Conservation (phyloP, 148 eudicot genomes). For the Agrostemma githago region DNA sequence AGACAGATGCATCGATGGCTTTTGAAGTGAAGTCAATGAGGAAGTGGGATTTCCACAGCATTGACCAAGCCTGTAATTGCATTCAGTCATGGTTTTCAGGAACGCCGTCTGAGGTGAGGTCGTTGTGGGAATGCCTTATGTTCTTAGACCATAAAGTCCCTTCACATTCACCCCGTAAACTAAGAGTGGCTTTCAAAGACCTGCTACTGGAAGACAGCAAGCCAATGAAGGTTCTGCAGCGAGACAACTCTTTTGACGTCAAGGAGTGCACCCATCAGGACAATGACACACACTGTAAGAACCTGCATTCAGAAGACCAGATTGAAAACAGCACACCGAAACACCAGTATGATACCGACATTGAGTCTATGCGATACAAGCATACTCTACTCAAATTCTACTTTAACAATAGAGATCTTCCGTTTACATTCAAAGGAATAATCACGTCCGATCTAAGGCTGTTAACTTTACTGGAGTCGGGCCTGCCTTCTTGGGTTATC, state of each 20-base stretch:
- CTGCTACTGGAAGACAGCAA: conserved; percentile 9
- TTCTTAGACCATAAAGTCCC: conserved; percentile 28
- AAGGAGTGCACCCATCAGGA: conserved; percentile 35
- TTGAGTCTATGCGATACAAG: conserved; percentile 53
- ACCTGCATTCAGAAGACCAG: conserved; percentile 28
- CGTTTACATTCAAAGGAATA: conserved; percentile 63
- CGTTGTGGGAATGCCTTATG: conserved; percentile 30
- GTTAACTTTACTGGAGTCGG: conserved; percentile 79
- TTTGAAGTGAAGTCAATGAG: conserved; percentile 76
- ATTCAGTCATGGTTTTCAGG: conserved; percentile 83
- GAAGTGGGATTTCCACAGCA: conserved; percentile 92
- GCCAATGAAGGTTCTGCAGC: conserved; percentile 6
- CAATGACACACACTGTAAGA: conserved; percentile 20
- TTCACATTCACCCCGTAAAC: conserved; percentile 29
- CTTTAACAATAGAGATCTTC: conserved; percentile 72
- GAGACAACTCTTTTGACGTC: conserved; percentile 53
- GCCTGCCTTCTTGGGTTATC: conserved; percentile 97
- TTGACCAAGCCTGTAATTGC: conserved; percentile 57
- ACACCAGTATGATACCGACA: conserved; percentile 35
- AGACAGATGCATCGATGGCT: conserved; percentile 85
- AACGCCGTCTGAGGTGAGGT: conserved; percentile 36
- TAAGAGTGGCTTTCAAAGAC: conserved; percentile 22
- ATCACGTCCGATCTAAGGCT: conserved; percentile 66
- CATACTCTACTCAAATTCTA: conserved; percentile 70
- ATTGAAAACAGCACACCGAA: conserved; percentile 25